These are phyloP conservation scores for Knufia petricola DNA, from an alignment of 2,329 filamentous ascomycete genomes.

Conservation along the genomic window DNA sequence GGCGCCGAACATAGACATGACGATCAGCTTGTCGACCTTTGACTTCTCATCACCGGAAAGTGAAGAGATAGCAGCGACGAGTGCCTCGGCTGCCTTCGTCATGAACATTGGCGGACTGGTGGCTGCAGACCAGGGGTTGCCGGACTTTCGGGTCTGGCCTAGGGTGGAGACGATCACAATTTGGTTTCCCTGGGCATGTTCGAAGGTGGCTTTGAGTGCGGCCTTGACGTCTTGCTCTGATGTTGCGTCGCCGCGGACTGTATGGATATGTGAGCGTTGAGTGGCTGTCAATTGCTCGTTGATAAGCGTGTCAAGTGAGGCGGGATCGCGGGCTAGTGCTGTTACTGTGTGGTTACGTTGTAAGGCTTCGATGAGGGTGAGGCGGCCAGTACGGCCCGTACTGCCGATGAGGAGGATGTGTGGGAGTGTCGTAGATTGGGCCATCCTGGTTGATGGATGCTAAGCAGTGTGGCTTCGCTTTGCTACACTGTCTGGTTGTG, in stretches of 20 bases:
- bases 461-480: too few species aligned
- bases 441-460: not conserved
- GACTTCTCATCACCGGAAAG: constrained; percentile 31
- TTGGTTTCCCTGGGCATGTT: constrained; percentile 5
- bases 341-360: constrained; percentile 31
- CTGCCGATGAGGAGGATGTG: constrained; percentile 35
- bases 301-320: constrained; percentile 16
- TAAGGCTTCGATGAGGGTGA: constrained; percentile 34
- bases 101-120: constrained; percentile 40
- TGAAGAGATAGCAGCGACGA: constrained; percentile 8
- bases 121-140: constrained; percentile 41
- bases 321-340: constrained; percentile 31
- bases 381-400: constrained; percentile 36
- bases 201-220: constrained; percentile 8
- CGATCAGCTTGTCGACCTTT: constrained; percentile 35
- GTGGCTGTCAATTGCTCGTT: not conserved
- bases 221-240: constrained; percentile 17
- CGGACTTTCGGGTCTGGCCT: constrained; percentile 36
- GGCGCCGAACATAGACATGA: constrained; percentile 44
- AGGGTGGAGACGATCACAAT: constrained; percentile 42
- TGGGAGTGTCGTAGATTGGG: not conserved
- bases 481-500: too few species aligned
- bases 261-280: constrained; percentile 17
- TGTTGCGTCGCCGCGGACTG: constrained; percentile 22
- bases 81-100: constrained; percentile 32